phyloP scores from a whole-genome alignment of 768 basidiomycete genomes.

The Suillus placidus region DNA sequence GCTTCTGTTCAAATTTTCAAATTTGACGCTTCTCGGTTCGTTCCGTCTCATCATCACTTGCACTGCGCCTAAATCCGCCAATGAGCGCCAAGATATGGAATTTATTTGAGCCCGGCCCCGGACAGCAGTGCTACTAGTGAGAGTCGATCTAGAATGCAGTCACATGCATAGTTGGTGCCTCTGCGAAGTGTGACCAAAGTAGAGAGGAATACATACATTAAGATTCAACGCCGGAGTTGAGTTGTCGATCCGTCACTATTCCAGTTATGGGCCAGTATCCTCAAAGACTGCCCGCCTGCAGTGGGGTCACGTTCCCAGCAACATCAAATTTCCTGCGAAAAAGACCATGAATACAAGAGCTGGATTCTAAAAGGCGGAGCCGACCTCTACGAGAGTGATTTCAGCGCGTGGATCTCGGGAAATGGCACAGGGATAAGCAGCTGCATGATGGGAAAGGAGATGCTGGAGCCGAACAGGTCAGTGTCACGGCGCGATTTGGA shows the following conservation, averaged over 20 bases:
- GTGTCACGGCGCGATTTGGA: constrained; percentile 71
- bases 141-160: neutral
- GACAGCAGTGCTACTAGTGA: neutral
- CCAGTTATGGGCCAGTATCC: neutral
- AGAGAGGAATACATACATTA: neutral
- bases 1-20: neutral
- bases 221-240: neutral
- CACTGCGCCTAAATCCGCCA: neutral
- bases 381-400: constrained; percentile 32
- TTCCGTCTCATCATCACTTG: neutral
- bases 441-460: constrained; percentile 81
- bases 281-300: constrained; percentile 29
- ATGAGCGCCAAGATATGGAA: neutral
- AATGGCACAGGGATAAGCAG: constrained; percentile 50
- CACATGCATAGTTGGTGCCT: neutral
- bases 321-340: constrained; percentile 63
- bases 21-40: neutral
- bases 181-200: neutral
- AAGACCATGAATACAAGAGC: constrained; percentile 58
- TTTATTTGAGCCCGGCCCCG: neutral
- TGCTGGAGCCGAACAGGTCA: constrained; percentile 68
- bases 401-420: constrained; percentile 5
- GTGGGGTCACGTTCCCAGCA: constrained; percentile 56
- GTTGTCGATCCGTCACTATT: neutral
- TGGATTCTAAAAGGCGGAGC: constrained; percentile 68